Base-by-base conservation (phyloP, 257 asterid species). In the Knoxia roxburghii region DNA sequence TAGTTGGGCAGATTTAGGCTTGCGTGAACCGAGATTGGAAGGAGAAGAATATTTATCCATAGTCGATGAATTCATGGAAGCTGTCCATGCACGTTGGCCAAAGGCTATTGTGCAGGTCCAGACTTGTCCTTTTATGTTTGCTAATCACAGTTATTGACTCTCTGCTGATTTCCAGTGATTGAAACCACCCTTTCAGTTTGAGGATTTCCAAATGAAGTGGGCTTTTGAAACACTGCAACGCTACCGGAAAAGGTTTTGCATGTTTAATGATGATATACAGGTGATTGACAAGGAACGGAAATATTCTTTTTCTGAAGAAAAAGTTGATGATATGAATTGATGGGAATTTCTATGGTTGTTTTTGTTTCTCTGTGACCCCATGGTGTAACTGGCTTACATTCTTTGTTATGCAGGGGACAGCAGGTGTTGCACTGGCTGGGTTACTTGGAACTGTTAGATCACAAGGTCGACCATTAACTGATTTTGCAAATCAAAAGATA, bases 21-120 rank as follows among this genome's bases (percentile, higher is more conserved):
- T 90, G 61, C 87, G 99, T 72, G 86, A 90, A 73, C 95, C 88
- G 68, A 87, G 99, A 81, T 76, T 94, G 75, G 99, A 94, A 83
- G 99, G 99, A 71, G 97, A 90, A 76, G 99, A 94, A 70, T 94
- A 90, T 77, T 72, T 94, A 65, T 74, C 90, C 7, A 81, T 90
- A 79, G 89, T 94, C 73, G 99, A 94, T 79, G 99, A 94, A 85
- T 86, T 94, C 81, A 88, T 94, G 95, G 97, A 94, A 79, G 99
- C 99, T 73, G 89, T 94, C 77, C 99, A 90, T 90, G 86, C 97
- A 51, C 99, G 99, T 73, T 94, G 99, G 99, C 99, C 99, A 33
- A 94, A 94, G 84, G 99, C 99, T 81, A 80, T 90, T 82, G 97
- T 94, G 82, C 99, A 94, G 97, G 99, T 94, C 67, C 61, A 43